A percentile compares a stretch with the other conserved stretches of the same genome.
phyloP scores from a whole-genome alignment of 78 protist genomes.

The Parvularia atlantis region DNA sequence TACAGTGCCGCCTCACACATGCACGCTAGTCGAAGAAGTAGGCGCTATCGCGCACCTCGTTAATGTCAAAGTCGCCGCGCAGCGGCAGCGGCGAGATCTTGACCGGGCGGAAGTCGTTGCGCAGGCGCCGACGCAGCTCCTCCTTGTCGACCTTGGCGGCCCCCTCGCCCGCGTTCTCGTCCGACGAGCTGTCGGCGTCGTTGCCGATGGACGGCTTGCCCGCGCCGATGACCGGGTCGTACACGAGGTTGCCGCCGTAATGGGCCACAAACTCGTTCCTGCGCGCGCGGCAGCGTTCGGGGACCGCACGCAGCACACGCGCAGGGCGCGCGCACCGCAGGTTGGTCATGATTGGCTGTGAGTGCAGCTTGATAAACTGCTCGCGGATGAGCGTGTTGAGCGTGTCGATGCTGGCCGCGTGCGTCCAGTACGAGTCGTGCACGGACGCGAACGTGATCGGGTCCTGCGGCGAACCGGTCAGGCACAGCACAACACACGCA shows the following conservation, averaged over 20 bases:
- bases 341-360: conserved; percentile 35
- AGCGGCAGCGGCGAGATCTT: conserved; percentile 44
- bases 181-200: not conserved
- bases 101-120: conserved; percentile 28
- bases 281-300: not conserved
- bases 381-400: conserved; percentile 57
- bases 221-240: not conserved
- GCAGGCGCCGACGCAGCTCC: no score
- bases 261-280: not conserved
- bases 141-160: no score
- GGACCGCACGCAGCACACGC: not conserved
- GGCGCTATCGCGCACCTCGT: conserved; percentile 28
- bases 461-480: not conserved
- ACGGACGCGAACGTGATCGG: conserved; percentile 74
- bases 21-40: conserved; percentile 72
- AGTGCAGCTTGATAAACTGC: conserved; percentile 63
- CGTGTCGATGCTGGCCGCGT: conserved; percentile 49
- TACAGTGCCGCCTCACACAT: no score
- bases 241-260: not conserved
- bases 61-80: conserved; percentile 50
- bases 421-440: conserved; percentile 93
- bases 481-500: no score
- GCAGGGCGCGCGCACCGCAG: conserved; percentile 10
- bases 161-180: not conserved
- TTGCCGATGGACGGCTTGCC: not conserved